Percentiles rank a stretch among this genome's conserved stretches.
Conservation (phyloP, 2,329 filamentous ascomycete species). For the Neofusicoccum ribis region DNA sequence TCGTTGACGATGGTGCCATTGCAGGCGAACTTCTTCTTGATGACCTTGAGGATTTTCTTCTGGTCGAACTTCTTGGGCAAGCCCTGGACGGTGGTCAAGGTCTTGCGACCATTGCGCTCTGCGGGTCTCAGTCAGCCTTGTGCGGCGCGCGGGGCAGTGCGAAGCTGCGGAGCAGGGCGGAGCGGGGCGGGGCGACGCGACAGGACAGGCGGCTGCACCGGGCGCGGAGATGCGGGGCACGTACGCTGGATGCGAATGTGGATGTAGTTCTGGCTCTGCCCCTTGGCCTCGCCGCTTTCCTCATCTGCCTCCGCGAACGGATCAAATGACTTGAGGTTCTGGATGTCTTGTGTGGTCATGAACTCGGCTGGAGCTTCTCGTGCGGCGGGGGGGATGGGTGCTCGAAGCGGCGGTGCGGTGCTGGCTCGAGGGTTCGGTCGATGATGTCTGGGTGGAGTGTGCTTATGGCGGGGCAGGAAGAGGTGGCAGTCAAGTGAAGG, state of each 20-base stretch:
- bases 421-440: background rate
- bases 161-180: background rate
- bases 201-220: background rate
- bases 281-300: slow-evolving; percentile 90
- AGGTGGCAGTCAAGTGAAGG: background rate
- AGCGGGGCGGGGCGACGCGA: background rate
- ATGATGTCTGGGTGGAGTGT: background rate
- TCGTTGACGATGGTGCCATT: slow-evolving; percentile 99
- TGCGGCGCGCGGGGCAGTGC: slow-evolving; percentile 5
- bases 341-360: slow-evolving; percentile 19
- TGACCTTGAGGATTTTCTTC: slow-evolving; percentile 99
- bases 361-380: slow-evolving; percentile 15
- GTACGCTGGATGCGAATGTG: slow-evolving; percentile 99
- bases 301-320: slow-evolving; percentile 99
- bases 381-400: background rate
- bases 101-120: slow-evolving; percentile 99
- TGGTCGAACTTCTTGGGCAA: slow-evolving; percentile 98
- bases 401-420: background rate
- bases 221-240: slow-evolving; percentile 39
- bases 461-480: slow-evolving; percentile 10
- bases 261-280: slow-evolving; percentile 92
- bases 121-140: slow-evolving; percentile 45
- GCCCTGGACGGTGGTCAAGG: slow-evolving; percentile 98
- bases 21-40: slow-evolving; percentile 99
- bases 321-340: slow-evolving; percentile 58